A percentile compares a stretch with the other conserved stretches of the same genome.
phyloP scores from a whole-genome alignment of 2,329 filamentous ascomycete genomes.

The Penicillium expansum region DNA sequence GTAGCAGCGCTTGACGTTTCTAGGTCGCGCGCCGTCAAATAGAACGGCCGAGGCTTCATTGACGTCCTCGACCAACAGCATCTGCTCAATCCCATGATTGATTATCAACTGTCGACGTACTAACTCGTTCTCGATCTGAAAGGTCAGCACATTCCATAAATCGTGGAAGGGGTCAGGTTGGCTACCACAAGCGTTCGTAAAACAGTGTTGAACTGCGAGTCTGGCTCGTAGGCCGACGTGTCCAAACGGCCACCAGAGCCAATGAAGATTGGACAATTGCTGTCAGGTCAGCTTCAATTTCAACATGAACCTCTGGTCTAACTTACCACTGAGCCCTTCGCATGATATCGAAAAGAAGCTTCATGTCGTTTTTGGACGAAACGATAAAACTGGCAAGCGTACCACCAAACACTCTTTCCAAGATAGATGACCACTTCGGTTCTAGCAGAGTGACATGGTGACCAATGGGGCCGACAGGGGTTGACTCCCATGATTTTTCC shows the following conservation, averaged over 20 bases:
- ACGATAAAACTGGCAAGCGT: constrained; percentile 77
- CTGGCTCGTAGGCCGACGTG: constrained; percentile 69
- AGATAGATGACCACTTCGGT: constrained; percentile 75
- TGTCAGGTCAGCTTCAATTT: constrained; percentile 26
- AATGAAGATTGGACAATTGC: constrained; percentile 62
- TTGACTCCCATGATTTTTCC: constrained; percentile 66
- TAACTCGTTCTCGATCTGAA: constrained; percentile 70
- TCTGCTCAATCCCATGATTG: constrained; percentile 76
- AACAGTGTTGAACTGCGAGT: constrained; percentile 69
- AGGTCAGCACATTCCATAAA: constrained; percentile 18
- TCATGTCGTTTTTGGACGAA: constrained; percentile 70
- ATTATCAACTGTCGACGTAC: constrained; percentile 83
- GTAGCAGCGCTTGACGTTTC: constrained; percentile 69
- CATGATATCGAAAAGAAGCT: constrained; percentile 66
- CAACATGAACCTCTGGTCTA: not conserved
- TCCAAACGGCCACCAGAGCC: constrained; percentile 56
- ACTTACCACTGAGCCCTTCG: constrained; percentile 53
- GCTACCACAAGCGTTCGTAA: constrained; percentile 67
- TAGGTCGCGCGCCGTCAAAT: constrained; percentile 59
- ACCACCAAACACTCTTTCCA: constrained; percentile 74
- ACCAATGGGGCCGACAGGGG: constrained; percentile 82
- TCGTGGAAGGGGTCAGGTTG: not conserved
- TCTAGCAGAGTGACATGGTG: constrained; percentile 71
- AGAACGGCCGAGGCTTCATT: constrained; percentile 67
- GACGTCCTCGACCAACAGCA: constrained; percentile 69